These are phyloP conservation scores for Lyophyllum semitale DNA, from an alignment of 768 basidiomycete genomes.

Conservation along the genomic window DNA sequence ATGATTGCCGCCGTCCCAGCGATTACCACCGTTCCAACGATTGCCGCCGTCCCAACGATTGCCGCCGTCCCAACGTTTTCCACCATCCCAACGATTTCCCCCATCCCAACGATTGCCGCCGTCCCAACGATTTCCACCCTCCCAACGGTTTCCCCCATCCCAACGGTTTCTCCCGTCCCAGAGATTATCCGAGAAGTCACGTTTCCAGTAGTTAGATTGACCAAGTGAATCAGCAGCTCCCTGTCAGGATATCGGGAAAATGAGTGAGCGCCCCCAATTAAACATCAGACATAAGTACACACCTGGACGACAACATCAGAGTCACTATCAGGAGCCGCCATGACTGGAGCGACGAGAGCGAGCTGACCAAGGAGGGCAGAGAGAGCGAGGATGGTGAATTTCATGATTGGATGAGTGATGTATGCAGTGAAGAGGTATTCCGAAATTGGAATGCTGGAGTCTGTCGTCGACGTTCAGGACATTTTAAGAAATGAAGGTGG, in stretches of 20 bases:
- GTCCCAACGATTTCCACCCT: not conserved
- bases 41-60: not conserved
- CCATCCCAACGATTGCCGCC: not conserved
- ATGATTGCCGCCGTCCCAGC: not conserved
- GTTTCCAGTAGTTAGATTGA: not conserved
- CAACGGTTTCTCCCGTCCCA: not conserved
- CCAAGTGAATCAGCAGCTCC: not conserved
- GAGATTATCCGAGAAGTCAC: not conserved
- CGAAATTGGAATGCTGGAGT: not conserved
- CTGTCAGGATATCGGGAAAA: no score
- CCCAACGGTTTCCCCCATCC: not conserved
- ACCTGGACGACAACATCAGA: not conserved
- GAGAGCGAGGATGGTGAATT: conserved; percentile 6
- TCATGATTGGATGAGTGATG: conserved; percentile 1
- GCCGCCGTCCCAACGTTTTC: conserved; percentile 2
- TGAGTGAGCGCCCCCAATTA: not conserved
- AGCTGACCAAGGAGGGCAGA: conserved; percentile 4
- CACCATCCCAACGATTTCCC: not conserved
- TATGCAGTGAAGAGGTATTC: not conserved
- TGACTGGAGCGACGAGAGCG: conserved; percentile 1
- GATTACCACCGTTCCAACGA: not conserved
- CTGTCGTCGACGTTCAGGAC: not conserved
- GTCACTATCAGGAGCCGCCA: conserved; percentile 4
- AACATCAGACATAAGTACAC: not conserved
- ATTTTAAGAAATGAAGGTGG: no score